Conservation (phyloP, 228 moss, liverwort and hornwort species). For the Sphagnum magellanicum region DNA sequence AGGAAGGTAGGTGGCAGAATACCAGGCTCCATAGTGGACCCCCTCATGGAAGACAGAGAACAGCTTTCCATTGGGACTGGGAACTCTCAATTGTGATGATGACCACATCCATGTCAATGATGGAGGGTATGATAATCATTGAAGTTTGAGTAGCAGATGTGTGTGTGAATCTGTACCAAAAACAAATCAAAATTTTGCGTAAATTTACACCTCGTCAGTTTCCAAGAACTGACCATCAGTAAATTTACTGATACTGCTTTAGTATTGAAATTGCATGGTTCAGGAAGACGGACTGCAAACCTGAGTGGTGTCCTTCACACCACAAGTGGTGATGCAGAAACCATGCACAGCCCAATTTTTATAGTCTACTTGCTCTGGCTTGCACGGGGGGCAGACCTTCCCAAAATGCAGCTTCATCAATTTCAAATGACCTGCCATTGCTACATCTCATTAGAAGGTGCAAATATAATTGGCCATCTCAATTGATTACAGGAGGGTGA, state of each 20-base stretch:
- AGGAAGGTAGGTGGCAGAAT: slow-evolving; percentile 39
- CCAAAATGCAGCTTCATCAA: slow-evolving; percentile 85
- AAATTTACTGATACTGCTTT: too few species aligned
- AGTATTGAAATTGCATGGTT: too few species aligned
- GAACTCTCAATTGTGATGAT: slow-evolving; percentile 97
- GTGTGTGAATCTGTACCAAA: slow-evolving; percentile 46
- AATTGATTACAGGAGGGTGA: too few species aligned
- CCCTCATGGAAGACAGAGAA: slow-evolving; percentile 81
- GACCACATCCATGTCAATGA: slow-evolving; percentile 97
- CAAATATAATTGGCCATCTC: too few species aligned
- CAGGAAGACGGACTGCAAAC: background rate
- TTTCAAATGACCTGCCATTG: slow-evolving; percentile 47
- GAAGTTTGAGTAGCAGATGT: slow-evolving; percentile 73
- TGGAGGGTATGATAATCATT: slow-evolving; percentile 71
- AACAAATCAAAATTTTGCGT: background rate
- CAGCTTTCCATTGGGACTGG: slow-evolving; percentile 80
- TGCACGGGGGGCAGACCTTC: slow-evolving; percentile 77
- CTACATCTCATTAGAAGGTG: background rate
- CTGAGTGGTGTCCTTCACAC: slow-evolving; percentile 66
- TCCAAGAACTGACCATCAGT: too few species aligned
- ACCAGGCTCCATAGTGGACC: slow-evolving; percentile 67
- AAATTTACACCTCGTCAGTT: too few species aligned
- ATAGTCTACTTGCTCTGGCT: slow-evolving; percentile 82
- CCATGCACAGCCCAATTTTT: slow-evolving; percentile 73
- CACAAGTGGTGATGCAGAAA: slow-evolving; percentile 58